Base-by-base conservation (phyloP, 192 early-diverging fungal genomes). In the Obelidium mucronatum region DNA sequence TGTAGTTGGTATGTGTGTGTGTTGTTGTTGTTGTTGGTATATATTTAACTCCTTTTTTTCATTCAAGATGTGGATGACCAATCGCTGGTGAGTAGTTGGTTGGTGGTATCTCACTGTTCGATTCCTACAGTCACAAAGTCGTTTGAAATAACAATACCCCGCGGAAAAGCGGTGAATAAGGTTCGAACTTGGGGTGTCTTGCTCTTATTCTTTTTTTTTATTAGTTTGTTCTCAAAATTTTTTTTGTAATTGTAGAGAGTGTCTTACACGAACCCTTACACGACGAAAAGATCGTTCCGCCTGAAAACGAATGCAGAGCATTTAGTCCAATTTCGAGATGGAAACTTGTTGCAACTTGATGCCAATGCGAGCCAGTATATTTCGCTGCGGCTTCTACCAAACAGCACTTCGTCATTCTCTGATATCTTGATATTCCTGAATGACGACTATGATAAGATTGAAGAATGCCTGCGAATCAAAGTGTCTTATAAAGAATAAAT, bases 221-320 rank as follows among this genome's bases (percentile, higher is more conserved):
- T n/a, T n/a, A n/a, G n/a, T n/a, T n/a, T n/a, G n/a, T n/a, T n/a
- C n/a, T n/a, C 26, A 26, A 54, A 26, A 69, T 44, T 34, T 15
- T 3, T 26, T 24, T 19, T 1, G n/a, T 67, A 1, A 51, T 51
- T 51, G 24, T 17, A 87, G 87, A 67, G 83, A 11, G 82, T 88
- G n/a, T 77, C 67, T 37, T 88, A 86, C 74, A 86, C 83, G 33
- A 88, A 88, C 69, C 85, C 84, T n/a, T 88, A 85, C 79, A 36
- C 71, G 2, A 75, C 70, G 6, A 56, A 33, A 30, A 85, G 85
- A 44, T 42, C 44, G 19, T 83, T 88, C 55, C 56, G 24, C 19
- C 80, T 88, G 33, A 63, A 75, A 56, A 86, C 87, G 6, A 78
- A 81, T 40, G 63, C 51, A 22, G 73, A 79, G 19, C 53, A 85